Base-by-base conservation (phyloP, 2,329 filamentous ascomycete genomes). In the Aspergillus sp. region DNA sequence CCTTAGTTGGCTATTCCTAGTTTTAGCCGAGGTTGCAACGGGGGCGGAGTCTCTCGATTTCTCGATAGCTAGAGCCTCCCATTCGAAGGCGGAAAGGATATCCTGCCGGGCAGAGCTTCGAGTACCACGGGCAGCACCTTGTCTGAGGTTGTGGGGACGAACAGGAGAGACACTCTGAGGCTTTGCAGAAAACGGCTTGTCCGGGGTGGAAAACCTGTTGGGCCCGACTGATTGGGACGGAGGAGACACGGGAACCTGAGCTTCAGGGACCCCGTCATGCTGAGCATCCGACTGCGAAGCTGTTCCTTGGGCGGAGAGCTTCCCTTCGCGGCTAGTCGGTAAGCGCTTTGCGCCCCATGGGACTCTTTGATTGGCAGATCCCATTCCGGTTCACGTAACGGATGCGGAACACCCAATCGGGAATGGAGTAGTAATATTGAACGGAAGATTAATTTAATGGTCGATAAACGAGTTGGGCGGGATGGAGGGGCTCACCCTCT, bases 1-100 rank as follows among this genome's bases (percentile, higher is more conserved):
- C 49, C 48, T 38, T 39, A 54, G 48, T 25, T 44, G 58, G 48
- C 21, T 39, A 17, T 62, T 61, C 54, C 48, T 60, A 57, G 42
- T 58, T 50, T 51, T 50, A 58, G 60, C 23, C 7, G 57, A 42
- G 51, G 55, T 21, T 39, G 61, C 47, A 52, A 27, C 41, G 44
- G 54, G 54, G 53, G 49, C 48, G 25, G 57, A 27, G 53, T 15
- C 23, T 61, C 59, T 66, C 27, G 61, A 30, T 42, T 60, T 68
- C 55, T 68, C 58, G 36, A 71, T 60, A 11, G 62, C 54, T 56
- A 71, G 59, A 25, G 66, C 71, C 54, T 71, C 71, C 71, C 70
- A 73, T 53, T 67, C 64, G 56, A 68, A 69, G 27, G 64, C 64
- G 52, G 65, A 64, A 48, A 67, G 59, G 25, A 70, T 41, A 47